phyloP scores from a whole-genome alignment of 164 flowering plant genomes.

The Kingdonia uniflora region DNA sequence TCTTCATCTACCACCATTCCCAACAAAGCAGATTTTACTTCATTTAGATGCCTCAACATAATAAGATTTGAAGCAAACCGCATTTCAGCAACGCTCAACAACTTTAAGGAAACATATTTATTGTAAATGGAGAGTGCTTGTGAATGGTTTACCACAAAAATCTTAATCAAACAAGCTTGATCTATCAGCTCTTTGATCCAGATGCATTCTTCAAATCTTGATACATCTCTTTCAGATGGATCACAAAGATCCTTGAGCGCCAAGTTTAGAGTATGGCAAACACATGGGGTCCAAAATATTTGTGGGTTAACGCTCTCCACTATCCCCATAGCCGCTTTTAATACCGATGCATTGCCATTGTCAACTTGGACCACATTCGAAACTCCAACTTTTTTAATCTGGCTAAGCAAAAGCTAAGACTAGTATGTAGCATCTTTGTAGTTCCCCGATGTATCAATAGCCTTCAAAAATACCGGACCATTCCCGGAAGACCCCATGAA shows the following conservation, averaged over 20 bases:
- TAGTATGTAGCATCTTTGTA: neutral
- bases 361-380: neutral
- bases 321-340: neutral
- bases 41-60: neutral
- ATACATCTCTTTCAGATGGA: neutral
- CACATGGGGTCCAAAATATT: neutral
- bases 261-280: neutral
- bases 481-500: neutral
- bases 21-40: neutral
- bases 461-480: neutral
- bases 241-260: neutral
- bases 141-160: too few species aligned
- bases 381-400: neutral
- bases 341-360: neutral
- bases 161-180: neutral
- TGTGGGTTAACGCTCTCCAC: neutral
- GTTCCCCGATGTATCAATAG: neutral
- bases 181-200: neutral
- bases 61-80: neutral
- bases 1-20: neutral
- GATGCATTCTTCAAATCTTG: too few species aligned
- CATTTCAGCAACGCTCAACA: neutral
- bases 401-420: neutral
- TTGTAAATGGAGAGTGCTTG: too few species aligned
- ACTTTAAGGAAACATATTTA: neutral